A percentile compares a stretch with the other conserved stretches of the same genome.
Evolutionary conservation across 768 basidiomycete genomes (phyloP).

Genomic region (Mycena amicta): DNA sequence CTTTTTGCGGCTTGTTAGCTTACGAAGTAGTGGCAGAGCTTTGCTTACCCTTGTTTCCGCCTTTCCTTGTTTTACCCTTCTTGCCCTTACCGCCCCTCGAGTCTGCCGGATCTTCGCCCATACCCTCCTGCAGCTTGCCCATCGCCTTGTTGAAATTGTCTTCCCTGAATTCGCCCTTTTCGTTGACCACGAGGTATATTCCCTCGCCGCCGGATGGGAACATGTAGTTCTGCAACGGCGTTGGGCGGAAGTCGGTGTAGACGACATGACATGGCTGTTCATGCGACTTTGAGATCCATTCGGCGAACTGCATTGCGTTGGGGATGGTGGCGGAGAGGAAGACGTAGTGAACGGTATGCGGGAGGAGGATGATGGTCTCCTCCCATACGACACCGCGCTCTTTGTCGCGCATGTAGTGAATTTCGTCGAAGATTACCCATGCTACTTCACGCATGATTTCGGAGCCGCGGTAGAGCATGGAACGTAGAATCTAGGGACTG

Average conservation of each 20-base stretch:
- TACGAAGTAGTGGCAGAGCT: too few relatives aligned
- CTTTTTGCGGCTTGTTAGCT: slow-evolving; percentile 37
- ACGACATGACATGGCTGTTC: slow-evolving; percentile 99
- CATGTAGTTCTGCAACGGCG: slow-evolving; percentile 96
- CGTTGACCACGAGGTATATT: slow-evolving; percentile 98
- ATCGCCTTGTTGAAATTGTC: slow-evolving; percentile 98
- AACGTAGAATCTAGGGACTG: slow-evolving; percentile 81
- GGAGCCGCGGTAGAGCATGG: slow-evolving; percentile 97
- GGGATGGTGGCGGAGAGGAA: slow-evolving; percentile 99
- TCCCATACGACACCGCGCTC: slow-evolving; percentile 99
- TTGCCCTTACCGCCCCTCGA: slow-evolving; percentile 79
- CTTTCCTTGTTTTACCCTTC: slow-evolving; percentile 93
- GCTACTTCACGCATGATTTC: slow-evolving; percentile 99
- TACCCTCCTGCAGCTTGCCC: slow-evolving; percentile 83
- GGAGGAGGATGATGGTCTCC: slow-evolving; percentile 96
- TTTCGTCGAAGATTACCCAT: slow-evolving; percentile 99
- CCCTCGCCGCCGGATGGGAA: slow-evolving; percentile 97
- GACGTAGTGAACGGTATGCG: slow-evolving; percentile 94
- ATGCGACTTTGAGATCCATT: slow-evolving; percentile 98
- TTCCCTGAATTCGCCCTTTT: slow-evolving; percentile 95
- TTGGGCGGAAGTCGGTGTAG: slow-evolving; percentile 98
- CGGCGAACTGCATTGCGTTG: slow-evolving; percentile 98
- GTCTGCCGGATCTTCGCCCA: slow-evolving; percentile 92
- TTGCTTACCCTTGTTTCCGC: slow-evolving; percentile 87
- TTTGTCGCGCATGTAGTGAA: slow-evolving; percentile 99